These are phyloP conservation scores for Boletellus deceptivus DNA, from an alignment of 1,284 basidiomycete genomes.

Conservation along the genomic window DNA sequence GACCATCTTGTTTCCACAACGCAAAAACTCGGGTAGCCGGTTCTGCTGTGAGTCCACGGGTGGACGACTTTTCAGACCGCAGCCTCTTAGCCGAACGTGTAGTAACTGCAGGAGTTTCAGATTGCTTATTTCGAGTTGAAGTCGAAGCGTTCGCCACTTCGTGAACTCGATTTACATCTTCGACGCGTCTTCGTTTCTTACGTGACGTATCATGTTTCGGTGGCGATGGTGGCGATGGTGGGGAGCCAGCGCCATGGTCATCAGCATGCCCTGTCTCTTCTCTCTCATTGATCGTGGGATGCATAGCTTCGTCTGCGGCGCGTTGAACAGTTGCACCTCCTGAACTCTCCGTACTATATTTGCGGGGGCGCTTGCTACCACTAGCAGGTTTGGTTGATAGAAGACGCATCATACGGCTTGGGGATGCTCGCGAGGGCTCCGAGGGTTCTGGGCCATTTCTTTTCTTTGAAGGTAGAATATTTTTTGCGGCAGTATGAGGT, in stretches of 20 bases:
- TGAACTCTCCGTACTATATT: constrained; percentile 30
- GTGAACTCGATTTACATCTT: constrained; percentile 23
- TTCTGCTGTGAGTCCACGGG: constrained; percentile 16
- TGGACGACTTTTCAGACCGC: constrained; percentile 31
- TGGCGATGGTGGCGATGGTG: constrained; percentile 25
- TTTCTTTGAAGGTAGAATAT: constrained; percentile 6
- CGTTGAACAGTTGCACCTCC: constrained; percentile 10
- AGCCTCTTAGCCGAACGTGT: constrained; percentile 33
- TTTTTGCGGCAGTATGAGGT: neutral
- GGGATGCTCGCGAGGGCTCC: constrained; percentile 3
- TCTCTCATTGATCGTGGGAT: constrained; percentile 31
- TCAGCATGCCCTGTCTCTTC: constrained; percentile 48
- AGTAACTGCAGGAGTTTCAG: constrained; percentile 27
- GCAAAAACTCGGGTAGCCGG: constrained; percentile 60
- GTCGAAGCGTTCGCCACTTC: constrained; percentile 26
- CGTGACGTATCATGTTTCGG: constrained; percentile 26
- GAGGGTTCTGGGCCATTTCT: neutral
- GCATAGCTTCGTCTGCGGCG: constrained; percentile 5
- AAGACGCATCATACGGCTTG: constrained; percentile 2
- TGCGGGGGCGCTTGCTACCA: constrained; percentile 22
- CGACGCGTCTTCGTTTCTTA: constrained; percentile 55
- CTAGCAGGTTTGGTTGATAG: constrained; percentile 5
- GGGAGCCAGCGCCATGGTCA: constrained; percentile 17
- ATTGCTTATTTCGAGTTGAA: constrained; percentile 31
- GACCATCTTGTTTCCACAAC: constrained; percentile 56